A percentile compares a stretch with the other conserved stretches of the same genome.
Evolutionary conservation across 805 yeast species (phyloP).

Genomic region (Lachancea nothofagi): DNA sequence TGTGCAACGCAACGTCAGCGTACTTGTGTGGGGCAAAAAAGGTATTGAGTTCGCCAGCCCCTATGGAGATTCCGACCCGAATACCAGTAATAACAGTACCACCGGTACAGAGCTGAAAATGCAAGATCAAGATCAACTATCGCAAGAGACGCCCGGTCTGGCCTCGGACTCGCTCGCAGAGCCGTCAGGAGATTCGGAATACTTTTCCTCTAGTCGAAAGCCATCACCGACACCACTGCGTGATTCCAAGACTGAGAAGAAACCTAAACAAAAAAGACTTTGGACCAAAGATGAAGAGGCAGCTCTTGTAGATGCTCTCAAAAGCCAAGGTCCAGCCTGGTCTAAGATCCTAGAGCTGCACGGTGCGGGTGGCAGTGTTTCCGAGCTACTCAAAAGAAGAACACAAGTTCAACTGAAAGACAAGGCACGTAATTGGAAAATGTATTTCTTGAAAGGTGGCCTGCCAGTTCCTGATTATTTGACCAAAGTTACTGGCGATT

Average conservation of each 20-base stretch:
- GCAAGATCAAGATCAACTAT: not conserved
- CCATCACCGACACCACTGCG: not conserved
- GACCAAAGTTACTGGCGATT: slow-evolving; percentile 80
- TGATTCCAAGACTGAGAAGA: slow-evolving; percentile 12
- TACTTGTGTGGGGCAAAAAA: slow-evolving; percentile 63
- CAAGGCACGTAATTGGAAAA: slow-evolving; percentile 93
- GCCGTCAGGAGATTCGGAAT: not conserved
- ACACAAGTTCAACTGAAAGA: slow-evolving; percentile 91
- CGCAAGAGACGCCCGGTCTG: not conserved
- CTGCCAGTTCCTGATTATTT: slow-evolving; percentile 76
- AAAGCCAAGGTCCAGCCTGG: slow-evolving; percentile 88
- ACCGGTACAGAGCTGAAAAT: no score
- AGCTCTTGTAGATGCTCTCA: slow-evolving; percentile 75
- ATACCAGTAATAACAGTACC: not conserved
- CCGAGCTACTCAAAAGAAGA: slow-evolving; percentile 80
- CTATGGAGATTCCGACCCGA: not conserved
- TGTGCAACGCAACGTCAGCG: slow-evolving; percentile 66
- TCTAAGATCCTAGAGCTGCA: slow-evolving; percentile 80
- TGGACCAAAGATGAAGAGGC: slow-evolving; percentile 91
- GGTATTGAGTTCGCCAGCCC: not conserved
- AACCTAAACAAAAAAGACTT: slow-evolving; percentile 29
- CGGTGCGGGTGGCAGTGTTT: slow-evolving; percentile 88
- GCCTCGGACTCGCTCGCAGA: slow-evolving; percentile 1
- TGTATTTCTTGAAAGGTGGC: slow-evolving; percentile 72
- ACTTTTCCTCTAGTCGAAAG: not conserved